Percentiles rank a stretch among this genome's conserved stretches.
These are phyloP conservation scores for Epichloe glyceriae DNA, from an alignment of 2,329 filamentous ascomycete genomes.

Conservation along the genomic window DNA sequence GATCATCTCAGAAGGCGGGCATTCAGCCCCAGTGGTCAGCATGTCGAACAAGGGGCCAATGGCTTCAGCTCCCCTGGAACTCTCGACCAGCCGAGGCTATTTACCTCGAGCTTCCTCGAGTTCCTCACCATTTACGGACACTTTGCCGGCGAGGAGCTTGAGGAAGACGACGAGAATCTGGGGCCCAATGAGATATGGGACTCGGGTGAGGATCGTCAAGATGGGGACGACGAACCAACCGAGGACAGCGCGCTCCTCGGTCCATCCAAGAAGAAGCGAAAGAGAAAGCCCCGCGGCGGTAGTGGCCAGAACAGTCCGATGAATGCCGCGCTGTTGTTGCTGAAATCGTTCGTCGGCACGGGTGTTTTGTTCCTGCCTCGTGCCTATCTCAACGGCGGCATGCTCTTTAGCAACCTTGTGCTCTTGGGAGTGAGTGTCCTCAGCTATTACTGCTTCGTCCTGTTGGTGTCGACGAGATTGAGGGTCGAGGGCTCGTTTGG, in stretches of 20 bases:
- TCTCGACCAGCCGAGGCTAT: constrained; percentile 37
- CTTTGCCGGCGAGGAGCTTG: constrained; percentile 91
- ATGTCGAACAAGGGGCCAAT: constrained; percentile 20
- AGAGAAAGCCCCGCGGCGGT: constrained; percentile 60
- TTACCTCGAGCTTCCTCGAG: constrained; percentile 90
- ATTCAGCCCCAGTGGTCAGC: constrained; percentile 38
- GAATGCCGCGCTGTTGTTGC: constrained; percentile 69
- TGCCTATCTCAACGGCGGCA: constrained; percentile 90
- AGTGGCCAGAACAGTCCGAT: constrained; percentile 66
- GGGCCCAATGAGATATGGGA: constrained; percentile 85
- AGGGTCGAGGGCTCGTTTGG: constrained; percentile 90
- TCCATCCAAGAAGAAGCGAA: constrained; percentile 58
- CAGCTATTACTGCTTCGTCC: constrained; percentile 95
- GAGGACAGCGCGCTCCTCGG: constrained; percentile 78
- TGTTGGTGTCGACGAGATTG: constrained; percentile 76
- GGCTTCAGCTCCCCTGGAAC: constrained; percentile 20
- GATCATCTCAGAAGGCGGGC: constrained; percentile 73
- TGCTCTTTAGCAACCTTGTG: constrained; percentile 90
- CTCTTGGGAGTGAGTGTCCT: constrained; percentile 73
- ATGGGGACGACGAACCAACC: constrained; percentile 64
- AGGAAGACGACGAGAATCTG: constrained; percentile 88
- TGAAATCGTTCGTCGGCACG: constrained; percentile 97
- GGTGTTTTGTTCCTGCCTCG: constrained; percentile 87
- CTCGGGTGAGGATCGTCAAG: constrained; percentile 57
- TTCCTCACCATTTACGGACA: constrained; percentile 93